Conservation (phyloP, 2,329 filamentous ascomycete species). For the Xylaria arbuscula region DNA sequence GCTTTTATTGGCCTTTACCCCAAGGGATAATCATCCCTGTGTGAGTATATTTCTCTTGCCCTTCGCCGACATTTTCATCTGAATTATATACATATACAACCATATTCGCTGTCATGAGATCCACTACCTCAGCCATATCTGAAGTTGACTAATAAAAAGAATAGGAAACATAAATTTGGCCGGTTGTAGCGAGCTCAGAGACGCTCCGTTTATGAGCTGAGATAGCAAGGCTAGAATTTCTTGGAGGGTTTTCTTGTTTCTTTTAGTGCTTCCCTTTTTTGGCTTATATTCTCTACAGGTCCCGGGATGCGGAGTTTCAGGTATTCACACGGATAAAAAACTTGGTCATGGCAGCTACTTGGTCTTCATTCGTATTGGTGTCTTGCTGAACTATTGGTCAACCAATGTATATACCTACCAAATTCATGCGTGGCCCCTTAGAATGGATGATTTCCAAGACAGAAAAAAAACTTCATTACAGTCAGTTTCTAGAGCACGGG, state of each 20-base stretch:
- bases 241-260: neutral
- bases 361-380: conserved; percentile 10
- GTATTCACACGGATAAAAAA: conserved; percentile 19
- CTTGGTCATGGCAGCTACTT: conserved; percentile 16
- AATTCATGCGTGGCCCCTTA: conserved; percentile 9
- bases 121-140: neutral
- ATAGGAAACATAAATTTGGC: conserved; percentile 58
- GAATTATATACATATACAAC: neutral
- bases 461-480: neutral
- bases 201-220: conserved; percentile 42
- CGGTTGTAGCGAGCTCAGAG: conserved; percentile 58
- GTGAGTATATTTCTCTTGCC: conserved; percentile 5
- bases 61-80: conserved; percentile 38
- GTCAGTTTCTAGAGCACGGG: neutral
- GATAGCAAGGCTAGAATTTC: neutral
- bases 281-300: neutral
- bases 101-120: no score
- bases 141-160: conserved; percentile 53
- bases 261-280: no score
- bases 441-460: conserved; percentile 22
- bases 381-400: conserved; percentile 10
- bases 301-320: conserved; percentile 32
- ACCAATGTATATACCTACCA: conserved; percentile 31
- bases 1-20: no score
- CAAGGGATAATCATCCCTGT: conserved; percentile 21